Base-by-base conservation (phyloP, 2,329 filamentous ascomycete genomes). In the Botryotinia convoluta region DNA sequence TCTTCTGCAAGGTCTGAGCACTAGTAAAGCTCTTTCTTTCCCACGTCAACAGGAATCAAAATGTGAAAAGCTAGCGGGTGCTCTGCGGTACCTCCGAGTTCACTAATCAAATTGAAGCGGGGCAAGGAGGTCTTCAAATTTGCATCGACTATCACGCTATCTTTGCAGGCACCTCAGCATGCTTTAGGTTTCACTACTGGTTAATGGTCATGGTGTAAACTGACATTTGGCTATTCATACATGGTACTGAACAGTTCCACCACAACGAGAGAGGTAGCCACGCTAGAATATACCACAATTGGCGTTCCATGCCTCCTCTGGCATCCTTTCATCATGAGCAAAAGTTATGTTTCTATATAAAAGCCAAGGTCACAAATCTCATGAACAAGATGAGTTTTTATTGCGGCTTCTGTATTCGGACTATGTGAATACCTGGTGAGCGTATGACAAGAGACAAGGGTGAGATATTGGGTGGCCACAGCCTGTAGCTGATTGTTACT, bases 41-140 rank as follows among this genome's bases (percentile, higher is more conserved):
- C 18, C n/a, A 42, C 32, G 12, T 44, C 37, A 42, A 68, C 22
- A 22, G 5, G 16, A 26, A 54, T 22, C 18, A 68, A 42, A 51
- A 39, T 22, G 22, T 68, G 14, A 68, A 54, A 54, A 39, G 29
- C 45, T 35, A n/a, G 45, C 16, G 35, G 45, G 8, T 67, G 20
- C 35, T 54, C 14, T 68, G 37, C 35, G 26, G 16, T 37, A 14
- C 51, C 45, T 39, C 64, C 64, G 26, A 54, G 10, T 26, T 68
- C 26, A 42, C 48, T 48, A 57, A 42, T 42, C 35, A 42, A 68
- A 20, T 42, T 29, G 65, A 57, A 68, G 48, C 48, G 65, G 65
- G 48, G n/a, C 65, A 42, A 51, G 16, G 26, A 67, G 16, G 26
- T 51, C 32, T 57, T 57, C 48, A 69, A 68, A 69, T 69, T 42